Percentiles rank a stretch among this genome's conserved stretches.
phyloP scores from a whole-genome alignment of 1,139 yeast genomes.

The Kazachstania sp. region DNA sequence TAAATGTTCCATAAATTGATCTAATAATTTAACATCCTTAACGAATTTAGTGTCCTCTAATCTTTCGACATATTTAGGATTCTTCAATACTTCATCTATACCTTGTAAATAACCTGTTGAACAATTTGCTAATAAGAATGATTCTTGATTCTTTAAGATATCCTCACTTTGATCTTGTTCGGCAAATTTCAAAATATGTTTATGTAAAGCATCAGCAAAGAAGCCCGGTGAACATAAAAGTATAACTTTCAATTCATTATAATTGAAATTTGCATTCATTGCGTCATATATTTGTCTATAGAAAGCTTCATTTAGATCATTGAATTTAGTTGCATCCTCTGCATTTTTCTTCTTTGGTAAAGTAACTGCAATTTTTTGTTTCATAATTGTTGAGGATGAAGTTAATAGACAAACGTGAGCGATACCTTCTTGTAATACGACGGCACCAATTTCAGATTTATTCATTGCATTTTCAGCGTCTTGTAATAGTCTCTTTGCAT shows the following conservation, averaged over 20 bases:
- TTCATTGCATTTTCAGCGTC: constrained; percentile 66
- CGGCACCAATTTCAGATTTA: constrained; percentile 89
- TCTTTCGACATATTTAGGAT: constrained; percentile 54
- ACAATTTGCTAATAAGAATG: constrained; percentile 71
- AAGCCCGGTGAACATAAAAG: constrained; percentile 89
- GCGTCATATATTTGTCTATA: constrained; percentile 55
- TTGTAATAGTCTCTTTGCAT: constrained; percentile 54
- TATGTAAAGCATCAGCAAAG: constrained; percentile 54
- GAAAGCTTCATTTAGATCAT: constrained; percentile 67
- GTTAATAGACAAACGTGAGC: constrained; percentile 88
- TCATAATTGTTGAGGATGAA: constrained; percentile 76
- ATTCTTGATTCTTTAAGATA: constrained; percentile 48
- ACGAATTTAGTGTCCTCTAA: constrained; percentile 78
- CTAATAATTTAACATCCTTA: constrained; percentile 59
- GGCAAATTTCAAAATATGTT: constrained; percentile 49
- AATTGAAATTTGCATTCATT: constrained; percentile 56
- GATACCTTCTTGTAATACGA: constrained; percentile 86
- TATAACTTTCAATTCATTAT: constrained; percentile 63
- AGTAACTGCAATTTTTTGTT: constrained; percentile 69
- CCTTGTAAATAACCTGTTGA: constrained; percentile 93
- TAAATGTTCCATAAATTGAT: constrained; percentile 64
- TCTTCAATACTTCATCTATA: constrained; percentile 71
- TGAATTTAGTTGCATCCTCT: constrained; percentile 69
- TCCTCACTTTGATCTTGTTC: constrained; percentile 47
- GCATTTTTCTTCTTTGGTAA: constrained; percentile 79